phyloP scores from a whole-genome alignment of 768 basidiomycete genomes.

The Candolleomyces aberdarensis region DNA sequence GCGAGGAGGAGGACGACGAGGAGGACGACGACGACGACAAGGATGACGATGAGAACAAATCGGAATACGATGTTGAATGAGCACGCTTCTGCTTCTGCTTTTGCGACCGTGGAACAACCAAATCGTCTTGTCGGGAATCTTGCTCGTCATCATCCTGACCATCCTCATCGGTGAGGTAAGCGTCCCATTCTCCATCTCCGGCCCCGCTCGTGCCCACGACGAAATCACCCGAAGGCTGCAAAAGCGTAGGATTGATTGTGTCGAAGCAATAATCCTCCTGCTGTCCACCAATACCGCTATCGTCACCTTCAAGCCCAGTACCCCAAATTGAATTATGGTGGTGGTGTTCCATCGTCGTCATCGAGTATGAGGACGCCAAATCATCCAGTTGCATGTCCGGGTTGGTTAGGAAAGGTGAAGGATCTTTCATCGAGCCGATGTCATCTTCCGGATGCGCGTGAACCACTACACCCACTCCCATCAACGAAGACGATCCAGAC shows the following conservation, averaged over 20 bases:
- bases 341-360: neutral
- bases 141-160: neutral
- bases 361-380: neutral
- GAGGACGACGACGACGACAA: no score
- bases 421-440: neutral
- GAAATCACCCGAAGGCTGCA: neutral
- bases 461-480: neutral
- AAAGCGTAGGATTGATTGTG: constrained; percentile 1
- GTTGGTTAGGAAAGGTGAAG: neutral
- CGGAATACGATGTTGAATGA: no score
- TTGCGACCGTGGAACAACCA: no score
- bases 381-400: neutral
- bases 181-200: neutral
- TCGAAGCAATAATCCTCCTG: neutral
- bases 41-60: no score
- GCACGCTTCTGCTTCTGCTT: no score
- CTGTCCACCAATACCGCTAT: neutral
- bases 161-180: neutral
- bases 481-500: neutral
- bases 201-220: neutral
- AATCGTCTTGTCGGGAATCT: neutral
- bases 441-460: no score
- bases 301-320: neutral
- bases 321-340: no score
- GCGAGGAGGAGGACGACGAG: neutral